These are phyloP conservation scores for Pyracantha coccinea DNA, from an alignment of 331 rosid species.

Conservation along the genomic window DNA sequence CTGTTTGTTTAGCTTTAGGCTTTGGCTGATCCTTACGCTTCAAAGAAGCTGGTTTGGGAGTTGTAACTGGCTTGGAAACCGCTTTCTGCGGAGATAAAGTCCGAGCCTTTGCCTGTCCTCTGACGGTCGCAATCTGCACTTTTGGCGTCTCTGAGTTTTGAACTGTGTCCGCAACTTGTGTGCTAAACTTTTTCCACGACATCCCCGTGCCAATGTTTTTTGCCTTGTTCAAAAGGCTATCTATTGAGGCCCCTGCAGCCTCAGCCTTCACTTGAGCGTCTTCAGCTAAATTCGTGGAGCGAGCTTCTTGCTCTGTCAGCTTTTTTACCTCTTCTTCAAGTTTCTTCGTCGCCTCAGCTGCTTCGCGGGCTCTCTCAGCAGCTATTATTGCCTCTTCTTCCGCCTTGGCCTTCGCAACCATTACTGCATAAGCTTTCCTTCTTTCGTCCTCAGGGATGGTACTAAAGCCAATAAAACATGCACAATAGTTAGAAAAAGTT, in stretches of 20 bases:
- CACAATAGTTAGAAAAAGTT: neutral
- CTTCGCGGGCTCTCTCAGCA: constrained; percentile 50
- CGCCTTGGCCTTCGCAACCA: constrained; percentile 53
- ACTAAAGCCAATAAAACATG: constrained; percentile 22
- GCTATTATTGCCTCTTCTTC: constrained; percentile 72
- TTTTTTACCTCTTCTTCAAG: constrained; percentile 50
- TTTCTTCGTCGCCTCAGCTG: constrained; percentile 49
- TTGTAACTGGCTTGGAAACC: constrained; percentile 29
- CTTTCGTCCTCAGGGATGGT: constrained; percentile 80
- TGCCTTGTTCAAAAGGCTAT: constrained; percentile 53
- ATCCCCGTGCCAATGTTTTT: constrained; percentile 58
- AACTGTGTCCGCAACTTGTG: constrained; percentile 42
- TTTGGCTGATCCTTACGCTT: constrained; percentile 38
- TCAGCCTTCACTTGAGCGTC: constrained; percentile 51
- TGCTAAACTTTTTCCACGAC: constrained; percentile 65
- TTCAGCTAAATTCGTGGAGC: constrained; percentile 36
- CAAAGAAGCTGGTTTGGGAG: neutral
- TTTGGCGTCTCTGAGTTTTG: constrained; percentile 46
- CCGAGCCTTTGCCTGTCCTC: constrained; percentile 92
- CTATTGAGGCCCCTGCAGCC: constrained; percentile 51
- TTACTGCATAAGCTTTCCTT: constrained; percentile 70
- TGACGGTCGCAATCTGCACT: constrained; percentile 66
- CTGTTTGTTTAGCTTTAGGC: constrained; percentile 26
- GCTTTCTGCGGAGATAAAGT: constrained; percentile 46
- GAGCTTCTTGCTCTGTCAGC: constrained; percentile 45